These are phyloP conservation scores for Mycena rebaudengoi DNA, from an alignment of 768 basidiomycete species.

Conservation along the genomic window DNA sequence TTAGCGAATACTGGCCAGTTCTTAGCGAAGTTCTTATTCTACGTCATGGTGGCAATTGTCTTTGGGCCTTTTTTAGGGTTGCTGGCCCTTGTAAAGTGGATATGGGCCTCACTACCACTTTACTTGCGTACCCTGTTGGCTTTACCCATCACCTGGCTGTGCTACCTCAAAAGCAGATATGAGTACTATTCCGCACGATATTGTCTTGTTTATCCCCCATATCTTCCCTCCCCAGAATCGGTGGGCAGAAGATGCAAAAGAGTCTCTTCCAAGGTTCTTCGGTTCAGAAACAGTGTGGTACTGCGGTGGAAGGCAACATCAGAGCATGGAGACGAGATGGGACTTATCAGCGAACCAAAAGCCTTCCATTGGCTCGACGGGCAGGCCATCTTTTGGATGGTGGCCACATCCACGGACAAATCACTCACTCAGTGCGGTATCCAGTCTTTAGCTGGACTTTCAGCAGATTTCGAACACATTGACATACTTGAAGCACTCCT, in stretches of 20 bases:
- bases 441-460: constrained; percentile 14
- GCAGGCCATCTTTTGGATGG: constrained; percentile 16
- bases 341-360: constrained; percentile 6
- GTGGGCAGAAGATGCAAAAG: not conserved
- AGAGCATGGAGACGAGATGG: constrained; percentile 9
- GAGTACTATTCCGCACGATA: too few relatives aligned
- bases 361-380: constrained; percentile 14
- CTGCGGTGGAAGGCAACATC: too few relatives aligned
- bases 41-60: too few relatives aligned
- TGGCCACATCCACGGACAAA: constrained; percentile 16
- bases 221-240: not conserved
- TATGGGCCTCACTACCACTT: not conserved
- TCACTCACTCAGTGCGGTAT: constrained; percentile 4
- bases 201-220: constrained; percentile 2
- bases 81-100: too few relatives aligned
- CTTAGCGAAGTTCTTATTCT: too few relatives aligned
- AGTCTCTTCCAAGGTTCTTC: not conserved
- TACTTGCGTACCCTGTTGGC: not conserved
- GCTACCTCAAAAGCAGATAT: not conserved
- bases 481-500: constrained; percentile 9
- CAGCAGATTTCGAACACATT: constrained; percentile 14
- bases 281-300: not conserved
- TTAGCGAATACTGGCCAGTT: too few relatives aligned
- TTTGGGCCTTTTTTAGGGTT: too few relatives aligned
- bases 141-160: not conserved